A percentile compares a stretch with the other conserved stretches of the same genome.
phyloP scores from a whole-genome alignment of 495 filamentous ascomycete species.

The Halenospora varia region DNA sequence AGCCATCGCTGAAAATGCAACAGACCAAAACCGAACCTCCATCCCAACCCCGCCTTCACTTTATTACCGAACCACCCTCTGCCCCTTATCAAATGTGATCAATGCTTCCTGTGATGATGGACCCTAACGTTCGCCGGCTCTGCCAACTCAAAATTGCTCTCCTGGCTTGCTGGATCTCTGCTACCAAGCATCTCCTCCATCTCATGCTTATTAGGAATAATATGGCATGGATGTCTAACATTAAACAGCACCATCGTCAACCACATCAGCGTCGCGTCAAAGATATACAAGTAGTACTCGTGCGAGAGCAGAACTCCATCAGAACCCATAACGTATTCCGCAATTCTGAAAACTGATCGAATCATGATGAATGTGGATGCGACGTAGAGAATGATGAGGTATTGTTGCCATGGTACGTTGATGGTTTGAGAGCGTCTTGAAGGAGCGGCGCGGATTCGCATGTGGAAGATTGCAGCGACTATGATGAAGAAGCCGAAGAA shows the following conservation, averaged over 20 bases:
- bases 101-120: not conserved
- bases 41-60: too few relatives aligned
- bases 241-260: slow-evolving; percentile 41
- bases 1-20: too few relatives aligned
- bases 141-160: not conserved
- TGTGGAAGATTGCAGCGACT: slow-evolving; percentile 36
- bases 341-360: slow-evolving; percentile 51
- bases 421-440: slow-evolving; percentile 10
- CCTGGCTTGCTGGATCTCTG: not conserved
- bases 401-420: slow-evolving; percentile 19
- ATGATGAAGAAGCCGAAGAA: slow-evolving; percentile 49
- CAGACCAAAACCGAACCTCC: too few relatives aligned
- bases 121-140: not conserved
- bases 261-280: slow-evolving; percentile 52
- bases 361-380: slow-evolving; percentile 52
- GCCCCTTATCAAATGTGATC: too few relatives aligned
- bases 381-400: slow-evolving; percentile 40
- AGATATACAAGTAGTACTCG: slow-evolving; percentile 25
- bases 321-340: slow-evolving; percentile 54
- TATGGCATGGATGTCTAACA: slow-evolving; percentile 46
- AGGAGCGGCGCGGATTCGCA: slow-evolving; percentile 19
- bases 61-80: too few relatives aligned
- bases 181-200: not conserved
- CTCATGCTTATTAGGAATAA: slow-evolving; percentile 5
- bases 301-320: slow-evolving; percentile 29